Evolutionary conservation across 306 rosid species (phyloP), one percentile per base, ranked within the genome.

Genomic region (Prunus mira): DNA sequence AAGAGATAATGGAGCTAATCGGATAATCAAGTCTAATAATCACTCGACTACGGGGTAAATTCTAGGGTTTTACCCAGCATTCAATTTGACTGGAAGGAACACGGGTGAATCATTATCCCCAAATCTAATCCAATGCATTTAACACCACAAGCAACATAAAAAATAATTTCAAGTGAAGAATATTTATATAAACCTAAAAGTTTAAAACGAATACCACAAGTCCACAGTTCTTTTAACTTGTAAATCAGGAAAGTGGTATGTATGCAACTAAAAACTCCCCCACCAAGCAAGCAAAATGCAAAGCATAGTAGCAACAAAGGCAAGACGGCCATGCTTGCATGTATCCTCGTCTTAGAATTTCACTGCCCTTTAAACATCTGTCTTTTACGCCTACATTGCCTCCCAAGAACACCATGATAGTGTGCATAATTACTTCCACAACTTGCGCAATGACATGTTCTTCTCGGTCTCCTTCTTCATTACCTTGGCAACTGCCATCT

Each of bases 401-500:
- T 63, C 46, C 1, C 1, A 47, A 27, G 12, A 41, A 30, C 57
- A 46, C 25, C 55, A 17, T 2, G 9, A 38, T 2, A 41, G 17
- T 24, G 12, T 32, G 54, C 18, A 51, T 19, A 63, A 64, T 84
- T 87, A 96, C 87, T 96, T 91, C 99, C 99, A 96, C 67, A 96
- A 85, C 94, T 96, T 96, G 74, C 98, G 92, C 82, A 96, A 78
- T 6, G 99, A 96, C 99, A 96, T 91, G 70, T 91, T 96, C 82
- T 93, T 96, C 86, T 93, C 96, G 0, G 91, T 91, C 73, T 96
- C 99, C 97, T 93, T 91, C 78, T 96, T 96, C 99, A 93, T 96
- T n/a, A 93, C 99, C 93, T 96, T 96, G 46, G 98, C 99, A 69
- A 96, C 99, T 4, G 97, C 99, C 97, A 96, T 96, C 89, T 96